Evolutionary conservation across 2,329 filamentous ascomycete species (phyloP).

Genomic region (Colletotrichum endophyticum): DNA sequence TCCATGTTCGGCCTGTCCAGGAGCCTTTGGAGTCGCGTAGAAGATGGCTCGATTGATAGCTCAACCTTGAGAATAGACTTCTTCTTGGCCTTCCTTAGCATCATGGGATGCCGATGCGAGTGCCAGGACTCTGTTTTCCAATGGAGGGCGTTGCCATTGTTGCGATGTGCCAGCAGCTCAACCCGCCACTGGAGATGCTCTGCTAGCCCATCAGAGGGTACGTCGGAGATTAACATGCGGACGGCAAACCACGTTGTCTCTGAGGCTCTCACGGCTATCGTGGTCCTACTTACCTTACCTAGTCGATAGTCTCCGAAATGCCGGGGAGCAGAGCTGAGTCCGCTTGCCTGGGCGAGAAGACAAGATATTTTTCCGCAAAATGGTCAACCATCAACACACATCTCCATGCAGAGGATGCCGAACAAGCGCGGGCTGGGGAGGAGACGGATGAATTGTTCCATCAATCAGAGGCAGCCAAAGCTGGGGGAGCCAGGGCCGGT

Average conservation of each 20-base stretch:
- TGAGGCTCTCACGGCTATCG: background rate
- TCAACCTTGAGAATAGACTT: too few relatives aligned
- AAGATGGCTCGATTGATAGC: background rate
- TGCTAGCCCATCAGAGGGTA: background rate
- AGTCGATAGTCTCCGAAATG: background rate
- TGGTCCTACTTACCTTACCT: background rate
- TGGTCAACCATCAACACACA: background rate
- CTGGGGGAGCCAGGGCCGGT: slow-evolving; percentile 1
- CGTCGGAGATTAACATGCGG: background rate
- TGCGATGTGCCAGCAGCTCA: too few relatives aligned
- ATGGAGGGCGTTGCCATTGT: too few relatives aligned
- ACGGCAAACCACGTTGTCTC: background rate
- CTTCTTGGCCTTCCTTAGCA: too few relatives aligned
- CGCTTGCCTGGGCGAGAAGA: background rate
- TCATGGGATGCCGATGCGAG: too few relatives aligned
- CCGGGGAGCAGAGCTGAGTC: background rate
- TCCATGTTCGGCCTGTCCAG: background rate
- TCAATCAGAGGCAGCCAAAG: slow-evolving; percentile 29
- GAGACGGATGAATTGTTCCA: slow-evolving; percentile 30
- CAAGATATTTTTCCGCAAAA: background rate
- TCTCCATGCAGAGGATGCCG: background rate
- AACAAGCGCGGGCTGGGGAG: background rate
- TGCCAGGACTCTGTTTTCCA: too few relatives aligned
- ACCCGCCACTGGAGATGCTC: background rate
- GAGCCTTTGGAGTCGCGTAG: background rate